Conservation (phyloP, 2,329 filamentous ascomycete species). For the Trichophyton simii region DNA sequence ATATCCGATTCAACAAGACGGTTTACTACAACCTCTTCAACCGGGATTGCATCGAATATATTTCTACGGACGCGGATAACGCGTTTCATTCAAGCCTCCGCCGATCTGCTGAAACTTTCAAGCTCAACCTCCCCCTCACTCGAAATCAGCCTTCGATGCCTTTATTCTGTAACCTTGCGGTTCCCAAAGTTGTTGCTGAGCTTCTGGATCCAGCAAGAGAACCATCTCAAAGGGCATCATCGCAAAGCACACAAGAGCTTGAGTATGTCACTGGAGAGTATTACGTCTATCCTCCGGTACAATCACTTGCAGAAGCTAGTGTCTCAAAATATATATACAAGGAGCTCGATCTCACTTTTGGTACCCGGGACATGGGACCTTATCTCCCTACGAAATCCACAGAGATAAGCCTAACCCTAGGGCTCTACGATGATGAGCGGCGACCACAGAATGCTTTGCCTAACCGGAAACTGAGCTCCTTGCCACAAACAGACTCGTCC, state of each 20-base stretch:
- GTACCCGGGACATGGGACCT: slow-evolving; percentile 23
- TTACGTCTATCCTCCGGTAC: slow-evolving; percentile 26
- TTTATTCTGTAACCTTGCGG: slow-evolving; percentile 20
- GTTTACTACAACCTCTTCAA: slow-evolving; percentile 21
- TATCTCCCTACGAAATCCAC: slow-evolving; percentile 20
- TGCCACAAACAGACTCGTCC: background rate
- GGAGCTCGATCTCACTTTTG: slow-evolving; percentile 22
- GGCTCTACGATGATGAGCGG: slow-evolving; percentile 9
- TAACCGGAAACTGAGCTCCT: background rate
- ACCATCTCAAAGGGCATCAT: background rate
- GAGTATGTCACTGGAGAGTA: slow-evolving; percentile 17
- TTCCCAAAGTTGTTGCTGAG: slow-evolving; percentile 17
- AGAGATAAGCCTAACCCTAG: slow-evolving; percentile 23
- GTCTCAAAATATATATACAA: slow-evolving; percentile 24
- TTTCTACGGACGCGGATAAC: slow-evolving; percentile 5
- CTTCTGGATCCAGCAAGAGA: background rate
- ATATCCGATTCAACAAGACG: slow-evolving; percentile 29
- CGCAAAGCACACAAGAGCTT: background rate
- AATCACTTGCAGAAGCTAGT: slow-evolving; percentile 19
- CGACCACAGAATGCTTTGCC: slow-evolving; percentile 2
- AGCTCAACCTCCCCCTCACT: slow-evolving; percentile 11
- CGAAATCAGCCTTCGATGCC: slow-evolving; percentile 17
- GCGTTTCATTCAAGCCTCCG: slow-evolving; percentile 16
- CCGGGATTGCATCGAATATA: slow-evolving; percentile 1
- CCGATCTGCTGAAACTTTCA: slow-evolving; percentile 15